These are phyloP conservation scores for Scheffersomyces parashehatae DNA, from an alignment of 1,139 yeast species.

Conservation along the genomic window DNA sequence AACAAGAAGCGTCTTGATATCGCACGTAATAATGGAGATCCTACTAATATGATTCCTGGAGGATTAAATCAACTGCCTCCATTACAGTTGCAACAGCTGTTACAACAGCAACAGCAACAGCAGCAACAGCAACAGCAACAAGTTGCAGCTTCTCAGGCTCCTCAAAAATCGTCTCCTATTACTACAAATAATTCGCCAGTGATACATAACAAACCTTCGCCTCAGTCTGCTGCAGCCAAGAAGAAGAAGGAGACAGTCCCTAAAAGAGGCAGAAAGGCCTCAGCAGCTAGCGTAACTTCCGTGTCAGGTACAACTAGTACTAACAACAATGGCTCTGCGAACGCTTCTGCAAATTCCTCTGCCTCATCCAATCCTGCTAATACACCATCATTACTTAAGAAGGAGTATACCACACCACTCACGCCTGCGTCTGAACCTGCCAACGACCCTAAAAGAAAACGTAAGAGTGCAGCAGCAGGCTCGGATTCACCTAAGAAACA, in stretches of 20 bases:
- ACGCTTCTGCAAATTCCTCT: conserved; percentile 13
- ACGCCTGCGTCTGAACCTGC: conserved; percentile 46
- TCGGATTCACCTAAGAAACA: conserved; percentile 39
- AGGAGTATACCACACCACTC: conserved; percentile 43
- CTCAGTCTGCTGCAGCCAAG: conserved; percentile 19
- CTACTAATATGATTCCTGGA: conserved; percentile 9
- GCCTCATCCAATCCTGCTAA: conserved; percentile 16
- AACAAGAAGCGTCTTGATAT: conserved; percentile 63
- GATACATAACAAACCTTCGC: conserved; percentile 39
- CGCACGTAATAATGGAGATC: conserved; percentile 39
- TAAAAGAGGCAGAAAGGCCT: conserved; percentile 39
- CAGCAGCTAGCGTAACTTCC: conserved; percentile 16
- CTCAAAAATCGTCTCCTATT: conserved; percentile 29
- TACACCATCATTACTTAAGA: conserved; percentile 29
- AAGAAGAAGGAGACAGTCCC: conserved; percentile 29
- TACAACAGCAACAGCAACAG: not conserved
- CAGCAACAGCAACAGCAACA: conserved; percentile 5
- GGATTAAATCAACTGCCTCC: conserved; percentile 13
- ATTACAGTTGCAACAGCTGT: conserved; percentile 13
- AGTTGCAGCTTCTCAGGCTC: conserved; percentile 3
- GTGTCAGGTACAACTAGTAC: conserved; percentile 5
- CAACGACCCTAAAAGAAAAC: conserved; percentile 27
- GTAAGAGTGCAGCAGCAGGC: conserved; percentile 20
- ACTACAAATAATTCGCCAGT: conserved; percentile 31
- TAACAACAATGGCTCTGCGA: conserved; percentile 11